phyloP scores from a whole-genome alignment of 2,329 filamentous ascomycete species.

The Stagonosporopsis chrysanthemi region DNA sequence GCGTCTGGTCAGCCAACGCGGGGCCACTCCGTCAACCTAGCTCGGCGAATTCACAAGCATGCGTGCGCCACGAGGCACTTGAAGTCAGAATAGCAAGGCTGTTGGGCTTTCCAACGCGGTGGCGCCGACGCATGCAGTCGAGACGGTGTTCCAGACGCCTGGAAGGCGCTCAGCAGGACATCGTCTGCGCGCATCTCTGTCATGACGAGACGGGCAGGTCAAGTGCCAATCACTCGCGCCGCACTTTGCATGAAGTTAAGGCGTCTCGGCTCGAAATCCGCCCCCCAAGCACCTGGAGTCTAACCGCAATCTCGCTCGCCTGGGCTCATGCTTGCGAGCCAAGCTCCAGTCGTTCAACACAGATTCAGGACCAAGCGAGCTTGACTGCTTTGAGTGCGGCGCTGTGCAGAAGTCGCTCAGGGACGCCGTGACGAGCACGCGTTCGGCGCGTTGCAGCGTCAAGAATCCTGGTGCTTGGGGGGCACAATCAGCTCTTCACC shows the following conservation, averaged over 20 bases:
- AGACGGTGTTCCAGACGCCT: slow-evolving; percentile 14
- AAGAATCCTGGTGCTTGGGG: slow-evolving; percentile 11
- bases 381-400: slow-evolving; percentile 20
- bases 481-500: slow-evolving; percentile 2
- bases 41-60: background rate
- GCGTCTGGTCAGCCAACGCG: slow-evolving; percentile 7
- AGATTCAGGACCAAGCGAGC: slow-evolving; percentile 23
- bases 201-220: slow-evolving; percentile 24
- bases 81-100: slow-evolving; percentile 10
- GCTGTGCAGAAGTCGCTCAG: slow-evolving; percentile 19
- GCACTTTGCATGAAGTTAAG: slow-evolving; percentile 23
- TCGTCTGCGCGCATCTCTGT: slow-evolving; percentile 16
- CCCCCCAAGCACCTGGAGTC: slow-evolving; percentile 17
- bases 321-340: slow-evolving; percentile 24
- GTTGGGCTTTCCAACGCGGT: slow-evolving; percentile 10
- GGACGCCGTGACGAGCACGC: slow-evolving; percentile 23
- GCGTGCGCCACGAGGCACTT: slow-evolving; percentile 8
- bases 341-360: slow-evolving; percentile 26
- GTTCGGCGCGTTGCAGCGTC: slow-evolving; percentile 23
- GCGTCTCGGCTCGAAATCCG: slow-evolving; percentile 14
- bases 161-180: slow-evolving; percentile 1
- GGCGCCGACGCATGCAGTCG: slow-evolving; percentile 16
- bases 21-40: slow-evolving; percentile 9
- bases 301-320: slow-evolving; percentile 18
- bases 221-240: slow-evolving; percentile 20